Evolutionary conservation across 2,329 filamentous ascomycete species (phyloP), one percentile per base, ranked within the genome.

Genomic region (Calonectria hongkongensis): DNA sequence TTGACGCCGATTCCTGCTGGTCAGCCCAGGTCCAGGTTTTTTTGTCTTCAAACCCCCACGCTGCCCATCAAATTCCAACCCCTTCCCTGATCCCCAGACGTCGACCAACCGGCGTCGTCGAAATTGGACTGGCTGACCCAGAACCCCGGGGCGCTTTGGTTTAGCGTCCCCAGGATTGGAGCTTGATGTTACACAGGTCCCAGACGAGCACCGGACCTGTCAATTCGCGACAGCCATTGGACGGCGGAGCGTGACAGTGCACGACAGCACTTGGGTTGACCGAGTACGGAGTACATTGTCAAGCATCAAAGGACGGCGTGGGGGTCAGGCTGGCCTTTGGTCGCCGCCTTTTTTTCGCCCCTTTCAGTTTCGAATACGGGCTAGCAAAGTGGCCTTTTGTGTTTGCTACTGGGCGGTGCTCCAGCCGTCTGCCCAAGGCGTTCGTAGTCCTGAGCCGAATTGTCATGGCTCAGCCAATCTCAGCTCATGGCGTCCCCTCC

Each of bases 181-280:
- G 47, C 45, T 43, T 70, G 33, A 67, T 48, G 72, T 74, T 74
- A 79, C 75, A 78, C 73, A 64, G 47, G 48, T 71, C 65, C 54
- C 39, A 70, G 58, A 56, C 47, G 68, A 63, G 41, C 68, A 60
- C 58, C 48, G 30, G 73, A 66, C 65, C 21, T 67, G 67, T 63
- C 71, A 76, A 79, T 79, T 78, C 73, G 28, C 25, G 47, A 27
- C 50, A 8, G 36, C 41, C 28, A 79, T 79, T 79, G 77, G 77
- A 51, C 21, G 41, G 25, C 27, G n/a, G 9, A 3, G n/a, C 39
- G 62, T 54, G 54, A 60, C 54, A 60, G 54, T 25, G 54, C 54
- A 27, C 30, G 15, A 41, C 36, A 60, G 54, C 8, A 60, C 62
- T 45, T 66, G 51, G 63, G 51, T 41, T 21, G 54, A 41, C 66